Conservation (phyloP, 2,329 filamentous ascomycete genomes). For the Fusarium sp. region DNA sequence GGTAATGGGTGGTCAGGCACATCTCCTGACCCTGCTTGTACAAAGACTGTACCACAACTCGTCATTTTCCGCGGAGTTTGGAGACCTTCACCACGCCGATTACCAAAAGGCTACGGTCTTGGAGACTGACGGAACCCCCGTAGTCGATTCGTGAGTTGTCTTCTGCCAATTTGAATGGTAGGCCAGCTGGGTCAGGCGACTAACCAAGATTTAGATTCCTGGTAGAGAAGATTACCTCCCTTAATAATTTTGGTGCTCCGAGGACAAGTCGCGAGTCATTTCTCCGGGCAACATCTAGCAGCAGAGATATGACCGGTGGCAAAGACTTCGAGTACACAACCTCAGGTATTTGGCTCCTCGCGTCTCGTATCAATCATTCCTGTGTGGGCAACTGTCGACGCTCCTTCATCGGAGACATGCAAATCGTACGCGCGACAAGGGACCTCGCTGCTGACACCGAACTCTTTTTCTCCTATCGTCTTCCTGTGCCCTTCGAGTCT, state of each 20-base stretch:
- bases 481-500: not conserved
- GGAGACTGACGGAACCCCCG: not conserved
- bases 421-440: conserved; percentile 7
- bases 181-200: not conserved
- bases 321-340: not conserved
- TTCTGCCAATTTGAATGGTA: not conserved
- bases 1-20: not conserved
- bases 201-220: not conserved
- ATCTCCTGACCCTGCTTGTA: not conserved
- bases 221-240: not conserved
- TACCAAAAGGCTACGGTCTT: not conserved
- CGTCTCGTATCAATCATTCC: conserved; percentile 8
- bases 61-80: not conserved
- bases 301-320: not conserved
- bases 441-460: not conserved
- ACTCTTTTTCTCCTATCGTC: not conserved
- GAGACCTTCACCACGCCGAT: not conserved
- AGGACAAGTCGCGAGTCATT: not conserved
- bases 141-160: not conserved
- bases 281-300: not conserved
- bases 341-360: not conserved
- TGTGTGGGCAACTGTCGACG: conserved; percentile 4
- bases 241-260: not conserved
- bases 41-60: conserved; percentile 3
- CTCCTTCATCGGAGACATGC: conserved; percentile 7